Evolutionary conservation across 352 stramenopile species (phyloP), one percentile per base, ranked within the genome.

Genomic region (Globisporangium alternatum): DNA sequence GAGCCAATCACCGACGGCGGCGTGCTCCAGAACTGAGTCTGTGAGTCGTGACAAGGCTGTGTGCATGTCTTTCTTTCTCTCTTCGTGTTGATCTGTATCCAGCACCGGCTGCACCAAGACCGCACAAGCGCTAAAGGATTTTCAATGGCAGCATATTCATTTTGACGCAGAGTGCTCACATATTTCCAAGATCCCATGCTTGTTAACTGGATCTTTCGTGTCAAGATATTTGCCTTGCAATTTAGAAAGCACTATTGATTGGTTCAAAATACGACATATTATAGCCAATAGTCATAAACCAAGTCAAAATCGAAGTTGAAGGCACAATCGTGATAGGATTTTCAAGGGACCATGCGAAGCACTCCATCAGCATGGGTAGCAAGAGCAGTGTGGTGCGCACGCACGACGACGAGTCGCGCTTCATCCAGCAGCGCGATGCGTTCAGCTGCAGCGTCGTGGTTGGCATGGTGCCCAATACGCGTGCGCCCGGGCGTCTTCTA

Each of bases 1-100:
- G 45, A 73, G 52, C 75, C 75, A 9, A 74, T 82, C 61, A 80
- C 75, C 19, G 39, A 72, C 15, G 75, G 75, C 35, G 75, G 75
- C 9, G 75, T 82, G 47, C 66, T 82, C 19, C 65, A 63, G 49
- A 77, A 72, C 52, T 77, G 60, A 63, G 33, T 56, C n/a, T 56
- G 15, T 28, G n/a, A 12, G 30, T 25, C 51, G 51, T 41, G 51
- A n/a, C 28, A 30, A 13, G 45, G 12, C 22, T 17, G 12, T 53
- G 13, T 54, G 22, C 35, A 41, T 41, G 9, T 15, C 35, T 15
- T 9, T 12, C 35, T 41, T 13, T 12, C 35, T 15, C 35, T 41
- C 35, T 41, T 12, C 4, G 43, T 49, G 17, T 49, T n/a, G 5
- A 22, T 31, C 45, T 19, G 21, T 19, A 31, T 13, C 35, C 12